These are phyloP conservation scores for Tolypocladium sp. DNA, from an alignment of 2,329 filamentous ascomycete species.

Conservation along the genomic window DNA sequence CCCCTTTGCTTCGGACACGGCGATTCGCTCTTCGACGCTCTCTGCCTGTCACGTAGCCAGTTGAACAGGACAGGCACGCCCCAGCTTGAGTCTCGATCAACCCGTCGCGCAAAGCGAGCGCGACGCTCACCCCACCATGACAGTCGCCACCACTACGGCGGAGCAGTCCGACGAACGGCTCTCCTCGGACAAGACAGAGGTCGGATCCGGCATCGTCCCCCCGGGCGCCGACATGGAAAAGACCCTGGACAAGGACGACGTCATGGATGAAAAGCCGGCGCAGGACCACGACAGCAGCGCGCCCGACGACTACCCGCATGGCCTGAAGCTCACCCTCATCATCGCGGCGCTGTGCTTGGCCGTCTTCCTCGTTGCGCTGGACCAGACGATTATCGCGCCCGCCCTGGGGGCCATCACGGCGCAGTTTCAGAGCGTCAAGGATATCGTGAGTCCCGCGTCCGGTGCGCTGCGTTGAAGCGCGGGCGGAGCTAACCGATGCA, in stretches of 20 bases:
- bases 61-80: too few species aligned
- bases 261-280: conserved; percentile 1
- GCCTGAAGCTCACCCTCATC: conserved; percentile 29
- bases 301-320: conserved; percentile 26
- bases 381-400: conserved; percentile 43
- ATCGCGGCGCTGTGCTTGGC: conserved; percentile 34
- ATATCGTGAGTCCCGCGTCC: conserved; percentile 25
- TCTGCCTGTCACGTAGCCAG: too few species aligned
- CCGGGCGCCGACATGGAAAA: conserved; percentile 3
- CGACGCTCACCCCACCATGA: conserved; percentile 5
- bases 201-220: conserved; percentile 14
- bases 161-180: conserved; percentile 9
- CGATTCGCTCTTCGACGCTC: too few species aligned
- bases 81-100: background rate
- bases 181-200: conserved; percentile 21
- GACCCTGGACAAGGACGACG: conserved; percentile 1
- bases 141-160: conserved; percentile 4
- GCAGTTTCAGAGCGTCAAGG: conserved; percentile 32
- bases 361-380: conserved; percentile 40
- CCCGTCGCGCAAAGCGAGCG: background rate
- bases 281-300: conserved; percentile 6
- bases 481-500: conserved; percentile 1
- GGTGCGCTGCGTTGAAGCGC: background rate
- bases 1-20: too few species aligned
- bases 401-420: conserved; percentile 42